Evolutionary conservation across 2,329 filamentous ascomycete genomes (phyloP), one percentile per base, ranked within the genome.

Genomic region (Scytalidium sp.): DNA sequence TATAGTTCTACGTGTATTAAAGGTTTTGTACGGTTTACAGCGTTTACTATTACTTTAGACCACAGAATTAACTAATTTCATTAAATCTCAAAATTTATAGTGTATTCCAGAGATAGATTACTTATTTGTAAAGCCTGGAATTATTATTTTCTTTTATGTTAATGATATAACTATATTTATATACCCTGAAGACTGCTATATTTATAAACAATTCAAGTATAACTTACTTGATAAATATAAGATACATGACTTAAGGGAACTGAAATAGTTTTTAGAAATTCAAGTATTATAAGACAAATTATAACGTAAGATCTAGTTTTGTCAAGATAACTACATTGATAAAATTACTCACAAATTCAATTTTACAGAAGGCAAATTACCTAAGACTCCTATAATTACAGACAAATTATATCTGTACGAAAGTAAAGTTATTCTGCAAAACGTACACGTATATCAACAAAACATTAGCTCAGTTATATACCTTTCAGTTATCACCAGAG

Each of bases 21-120:
- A 59, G 42, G 59, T 58, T 1, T 54, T 67, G 10, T 68, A 68
- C 50, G 56, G 63, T 11, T 54, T 67, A 1, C 67, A 67, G 42
- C 56, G 66, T 53, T 49, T 62, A 13, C 59, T 58, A 3, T 41
- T 57, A 3, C 50, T 55, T 7, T 67, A 50, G 65, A 58, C 59
- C 50, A 20, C 49, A 9, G 56, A 55, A 1, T 50, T 64, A 11
- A 43, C 48, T 4, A 45, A 19, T 5, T 61, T 52, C 43, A 54
- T 66, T 1, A 2, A 19, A 0, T 39, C 43, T 1, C 39, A 56
- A 13, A 54, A 60, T 3, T 64, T 59, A 45, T 44, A 40, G 19
- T 40, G 42, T 11, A 43, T 54, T 19, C 20, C 42, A 3, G 23
- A 29, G 2, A 50, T 64, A 39, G 9, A 41, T 10, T 50, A 46